These are phyloP conservation scores for Microcyclospora pomicola DNA, from an alignment of 2,329 filamentous ascomycete species.

Conservation along the genomic window DNA sequence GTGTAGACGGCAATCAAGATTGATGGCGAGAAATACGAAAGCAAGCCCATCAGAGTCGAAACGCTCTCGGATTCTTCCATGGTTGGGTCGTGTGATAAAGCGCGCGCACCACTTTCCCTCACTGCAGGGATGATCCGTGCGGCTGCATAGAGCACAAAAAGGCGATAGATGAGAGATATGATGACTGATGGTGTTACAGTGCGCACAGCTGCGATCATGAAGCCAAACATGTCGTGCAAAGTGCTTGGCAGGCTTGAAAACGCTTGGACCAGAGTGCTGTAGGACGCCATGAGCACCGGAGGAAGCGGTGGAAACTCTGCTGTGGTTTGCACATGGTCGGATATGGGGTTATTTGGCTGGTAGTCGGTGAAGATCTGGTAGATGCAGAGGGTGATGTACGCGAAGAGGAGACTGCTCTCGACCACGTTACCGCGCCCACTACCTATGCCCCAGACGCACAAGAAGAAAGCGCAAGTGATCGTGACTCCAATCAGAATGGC, in stretches of 20 bases:
- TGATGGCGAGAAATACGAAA: slow-evolving; percentile 89
- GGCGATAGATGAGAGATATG: slow-evolving; percentile 84
- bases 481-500: slow-evolving; percentile 84
- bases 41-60: slow-evolving; percentile 62
- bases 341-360: slow-evolving; percentile 52
- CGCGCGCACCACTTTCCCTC: slow-evolving; percentile 69
- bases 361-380: slow-evolving; percentile 99
- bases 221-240: slow-evolving; percentile 68
- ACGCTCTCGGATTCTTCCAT: slow-evolving; percentile 60
- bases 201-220: slow-evolving; percentile 82
- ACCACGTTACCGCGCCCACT: slow-evolving; percentile 89
- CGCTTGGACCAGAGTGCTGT: slow-evolving; percentile 76
- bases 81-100: slow-evolving; percentile 69
- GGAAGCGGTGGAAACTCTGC: slow-evolving; percentile 93
- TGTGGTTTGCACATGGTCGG: slow-evolving; percentile 41
- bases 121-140: slow-evolving; percentile 93
- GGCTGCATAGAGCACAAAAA: slow-evolving; percentile 89
- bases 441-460: slow-evolving; percentile 86
- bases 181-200: slow-evolving; percentile 93
- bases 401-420: slow-evolving; percentile 87
- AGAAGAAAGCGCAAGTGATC: slow-evolving; percentile 81
- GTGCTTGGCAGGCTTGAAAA: slow-evolving; percentile 71
- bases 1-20: slow-evolving; percentile 95
- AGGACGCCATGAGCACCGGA: slow-evolving; percentile 96
- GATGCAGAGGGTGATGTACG: slow-evolving; percentile 94